Base-by-base conservation (phyloP, 495 filamentous ascomycete species). In the Podospora sp. region DNA sequence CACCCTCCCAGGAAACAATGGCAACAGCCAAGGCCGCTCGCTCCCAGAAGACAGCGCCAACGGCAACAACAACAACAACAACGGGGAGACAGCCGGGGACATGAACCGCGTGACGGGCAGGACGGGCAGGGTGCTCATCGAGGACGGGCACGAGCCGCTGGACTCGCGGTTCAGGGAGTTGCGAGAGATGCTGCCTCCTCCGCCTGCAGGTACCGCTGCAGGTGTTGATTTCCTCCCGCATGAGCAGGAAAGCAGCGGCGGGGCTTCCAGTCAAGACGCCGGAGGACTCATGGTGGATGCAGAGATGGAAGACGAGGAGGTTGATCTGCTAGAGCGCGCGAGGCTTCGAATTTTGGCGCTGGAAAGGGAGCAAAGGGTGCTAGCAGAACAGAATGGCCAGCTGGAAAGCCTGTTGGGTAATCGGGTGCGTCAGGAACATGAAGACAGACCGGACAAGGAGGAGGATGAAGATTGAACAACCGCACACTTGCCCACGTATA, bases 231-330 rank as follows among this genome's bases (percentile, higher is more conserved):
- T 22, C 49, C 49, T 52, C 49, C 49, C 49, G 21, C 49, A 18
- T 22, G 49, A 22, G 49, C 49, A 52, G 49, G 49, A 52, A 52
- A 52, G 49, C 49, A 52, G 21, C 49, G 49, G 49, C 49, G 49
- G 49, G 49, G 49, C 21, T 52, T 52, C 49, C 49, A 52, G 49
- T 22, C 49, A 52, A 52, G 49, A 22, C 49, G 49, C 49, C 49
- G 49, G 49, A 52, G 49, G 49, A 52, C 49, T 22, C 49, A 52
- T 22, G 49, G 21, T 22, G 49, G 49, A 52, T 55, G 52, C 52
- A 55, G 52, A 55, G 52, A 55, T 55, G 52, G 52, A 55, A 55
- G 52, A 55, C 52, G 52, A 55, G n/a, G 52, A 55, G 52, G 52
- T 22, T 55, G 52, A 55, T 55, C 52, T 55, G 21, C 52, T 55